Evolutionary conservation across 805 yeast species (phyloP), one percentile per base, ranked within the genome.

Genomic region (Ogataea ramenticola): DNA sequence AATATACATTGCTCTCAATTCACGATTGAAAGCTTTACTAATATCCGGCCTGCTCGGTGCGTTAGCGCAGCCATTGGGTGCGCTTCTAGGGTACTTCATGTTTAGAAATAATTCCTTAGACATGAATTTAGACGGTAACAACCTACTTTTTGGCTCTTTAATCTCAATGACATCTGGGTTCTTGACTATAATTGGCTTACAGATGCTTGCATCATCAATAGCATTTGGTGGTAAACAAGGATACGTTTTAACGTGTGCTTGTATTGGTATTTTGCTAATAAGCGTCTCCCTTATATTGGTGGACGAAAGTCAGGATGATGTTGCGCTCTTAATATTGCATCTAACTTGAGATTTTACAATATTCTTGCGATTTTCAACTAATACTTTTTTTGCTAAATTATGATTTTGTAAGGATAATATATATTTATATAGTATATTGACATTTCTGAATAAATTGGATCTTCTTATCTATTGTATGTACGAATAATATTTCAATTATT

Each of bases 41-140:
- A 73, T 83, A 8, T 75, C 90, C 15, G 79, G 86, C 1, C 43
- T 81, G 0, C 64, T 91, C 16, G 97, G 96, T 4, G 90, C 91
- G 0, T 69, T 79, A 2, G 80, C 96, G 2, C 97, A 90, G 58
- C 96, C 97, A 0, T 50, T 87, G 16, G 99, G 99, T 19, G 98
- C 96, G 0, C 52, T 82, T 0, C 47, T 83, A 2, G 97, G 95
- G 0, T 72, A 71, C 51, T 49, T 74, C 6, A 67, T 83, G 29
- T 64, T 75, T 43, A 64, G 60, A 39, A 62, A 66, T 10, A 66
- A 66, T 24, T 55, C 53, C 24, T 55, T 65, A 31, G 64, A 63
- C 42, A 56, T 62, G 33, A 54, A 62, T 0, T 62, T 68, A 24
- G 65, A 67, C 15, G 55, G 60, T 11, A 60, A 70, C 30, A 56